Base-by-base conservation (phyloP, 768 basidiomycete genomes). In the Rhodocollybia butyracea region DNA sequence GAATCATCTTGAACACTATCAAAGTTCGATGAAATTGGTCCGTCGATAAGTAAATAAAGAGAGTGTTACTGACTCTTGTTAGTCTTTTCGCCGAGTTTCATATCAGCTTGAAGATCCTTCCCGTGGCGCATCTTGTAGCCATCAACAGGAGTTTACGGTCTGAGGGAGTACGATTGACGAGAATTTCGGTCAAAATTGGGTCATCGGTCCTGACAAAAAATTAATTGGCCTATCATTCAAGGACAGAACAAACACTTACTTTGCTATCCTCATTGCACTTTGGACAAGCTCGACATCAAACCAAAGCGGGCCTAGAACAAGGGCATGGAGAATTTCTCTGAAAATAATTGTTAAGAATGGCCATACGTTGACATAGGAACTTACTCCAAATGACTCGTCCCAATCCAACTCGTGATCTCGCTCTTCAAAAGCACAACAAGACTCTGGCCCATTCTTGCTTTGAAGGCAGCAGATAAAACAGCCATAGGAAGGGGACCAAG, bases 1-100 rank as follows among this genome's bases (percentile, higher is more conserved):
- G 54, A 24, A 68, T 66, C 69, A 73, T 72, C 51, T 64, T 66
- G 65, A 70, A 70, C 62, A 72, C 64, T 45, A 45, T 12, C 7
- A 11, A 15, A 46, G 13, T n/a, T 1, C 11, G 19, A 11, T 7
- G 8, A 6, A 2, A 41, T 61, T 45, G 4, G 22, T 34, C n/a
- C n/a, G n/a, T n/a, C n/a, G n/a, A 11, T 48, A 52, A 3, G 55
- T 38, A 15, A 36, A 31, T 17, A n/a, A 48, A 48, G 46, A 29
- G 30, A 26, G 3, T 24, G 10, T 39, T 45, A 36, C 54, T 30
- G 6, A 61, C 48, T 36, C 48, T 58, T 21, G 31, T 56, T 36
- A 15, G 55, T 56, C 36, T 56, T 56, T 27, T 48, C 47, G 45
- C 45, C 55, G 50, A 61, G 21, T 46, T 61, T 32, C 34, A 61